A percentile compares a stretch with the other conserved stretches of the same genome.
phyloP scores from a whole-genome alignment of 164 flowering plant species.

The Vitis labrusca region DNA sequence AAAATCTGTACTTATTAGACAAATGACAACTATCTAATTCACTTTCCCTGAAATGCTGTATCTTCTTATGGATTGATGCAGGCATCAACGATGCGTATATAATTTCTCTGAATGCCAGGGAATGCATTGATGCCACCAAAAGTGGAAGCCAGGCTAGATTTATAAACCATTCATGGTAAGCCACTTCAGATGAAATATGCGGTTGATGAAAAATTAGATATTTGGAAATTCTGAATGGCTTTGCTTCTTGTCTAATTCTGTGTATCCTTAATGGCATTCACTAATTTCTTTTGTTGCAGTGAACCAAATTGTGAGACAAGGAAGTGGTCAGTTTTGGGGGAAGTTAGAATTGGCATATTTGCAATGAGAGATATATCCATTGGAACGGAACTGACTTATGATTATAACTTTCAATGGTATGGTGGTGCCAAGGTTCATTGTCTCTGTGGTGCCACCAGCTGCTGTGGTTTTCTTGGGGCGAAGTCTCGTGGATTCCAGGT shows the following conservation, averaged over 20 bases:
- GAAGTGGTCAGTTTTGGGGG: slow-evolving; percentile 94
- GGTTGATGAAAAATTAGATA: no score
- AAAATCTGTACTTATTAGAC: slow-evolving; percentile 3
- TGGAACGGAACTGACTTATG: slow-evolving; percentile 80
- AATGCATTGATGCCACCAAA: slow-evolving; percentile 88
- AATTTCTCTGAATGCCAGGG: slow-evolving; percentile 70
- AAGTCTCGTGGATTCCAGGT: slow-evolving; percentile 98
- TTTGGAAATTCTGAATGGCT: no score
- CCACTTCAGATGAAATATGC: not conserved
- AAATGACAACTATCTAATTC: not conserved
- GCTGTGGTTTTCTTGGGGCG: slow-evolving; percentile 98
- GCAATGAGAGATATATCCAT: slow-evolving; percentile 73
- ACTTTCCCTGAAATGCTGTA: slow-evolving; percentile 1
- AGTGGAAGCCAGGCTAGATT: slow-evolving; percentile 97
- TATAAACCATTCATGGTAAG: slow-evolving; percentile 97
- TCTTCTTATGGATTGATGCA: slow-evolving; percentile 34
- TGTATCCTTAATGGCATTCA: slow-evolving; percentile 3
- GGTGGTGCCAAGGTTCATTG: slow-evolving; percentile 98
- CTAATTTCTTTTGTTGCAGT: slow-evolving; percentile 43
- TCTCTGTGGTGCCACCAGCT: slow-evolving; percentile 80
- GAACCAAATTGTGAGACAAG: slow-evolving; percentile 96
- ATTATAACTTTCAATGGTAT: slow-evolving; percentile 97
- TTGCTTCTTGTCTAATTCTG: no score
- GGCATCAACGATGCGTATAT: slow-evolving; percentile 90
- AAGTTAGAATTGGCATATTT: slow-evolving; percentile 92